Conservation (phyloP, 164 flowering plant genomes). For the grape (Vitis vinifera) region ASM3070453v1 NC_081806.1:2184501-2185000, state of each 20-base stretch:
- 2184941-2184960: background rate
- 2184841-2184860: slow-evolving; percentile 41
- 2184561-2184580: too few relatives aligned
- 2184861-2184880: slow-evolving; percentile 36
- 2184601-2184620: slow-evolving; percentile 67
- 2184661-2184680: slow-evolving; percentile 35
- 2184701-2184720: background rate
- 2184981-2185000: background rate
- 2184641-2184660: slow-evolving; percentile 50
- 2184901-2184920: too few relatives aligned
- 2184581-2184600: slow-evolving; percentile 58
- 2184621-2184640: slow-evolving; percentile 75
- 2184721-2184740: too few relatives aligned
- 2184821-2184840: slow-evolving; percentile 65
- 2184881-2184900: background rate
- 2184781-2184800: slow-evolving; percentile 14
- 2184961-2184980: background rate
- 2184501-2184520: too few relatives aligned
- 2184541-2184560: too few relatives aligned
- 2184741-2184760: too few relatives aligned
- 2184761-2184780: too few relatives aligned
- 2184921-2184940: too few relatives aligned
- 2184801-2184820: slow-evolving; percentile 58
- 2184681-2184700: too few relatives aligned
- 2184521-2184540: too few relatives aligned